A percentile compares a stretch with the other conserved stretches of the same genome.
Conservation (phyloP, 2,329 filamentous ascomycete species). For the Aspergillus arachidicola region DNA sequence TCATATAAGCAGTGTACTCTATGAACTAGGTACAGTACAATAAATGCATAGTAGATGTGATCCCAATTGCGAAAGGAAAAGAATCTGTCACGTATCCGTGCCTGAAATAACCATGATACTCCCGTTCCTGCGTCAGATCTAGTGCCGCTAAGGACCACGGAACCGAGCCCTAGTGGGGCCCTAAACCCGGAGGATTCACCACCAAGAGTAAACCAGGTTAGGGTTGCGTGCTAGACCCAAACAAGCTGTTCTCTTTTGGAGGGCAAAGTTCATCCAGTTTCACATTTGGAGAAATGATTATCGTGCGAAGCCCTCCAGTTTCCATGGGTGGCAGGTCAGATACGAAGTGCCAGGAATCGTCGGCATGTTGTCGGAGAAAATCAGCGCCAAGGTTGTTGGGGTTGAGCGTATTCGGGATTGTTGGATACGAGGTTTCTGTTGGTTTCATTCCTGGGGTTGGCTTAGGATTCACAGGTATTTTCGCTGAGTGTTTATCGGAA, state of each 20-base stretch:
- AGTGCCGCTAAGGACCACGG: not conserved
- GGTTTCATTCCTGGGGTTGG: not conserved
- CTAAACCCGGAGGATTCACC: not conserved
- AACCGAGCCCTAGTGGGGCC: not conserved
- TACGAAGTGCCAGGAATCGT: not conserved
- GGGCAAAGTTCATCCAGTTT: not conserved
- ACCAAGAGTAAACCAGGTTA: no score
- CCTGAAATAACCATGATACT: not conserved
- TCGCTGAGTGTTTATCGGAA: not conserved
- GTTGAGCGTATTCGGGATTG: not conserved
- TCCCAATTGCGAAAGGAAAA: no score
- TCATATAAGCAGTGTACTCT: no score
- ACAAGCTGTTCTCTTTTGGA: not conserved
- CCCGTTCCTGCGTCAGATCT: not conserved
- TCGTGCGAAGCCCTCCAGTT: not conserved
- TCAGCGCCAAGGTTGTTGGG: not conserved
- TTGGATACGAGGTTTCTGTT: not conserved
- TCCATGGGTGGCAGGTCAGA: not conserved
- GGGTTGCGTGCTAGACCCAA: not conserved
- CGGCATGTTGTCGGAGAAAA: not conserved
- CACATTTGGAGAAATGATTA: not conserved
- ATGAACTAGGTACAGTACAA: not conserved
- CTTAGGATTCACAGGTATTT: not conserved
- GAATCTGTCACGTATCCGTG: not conserved
- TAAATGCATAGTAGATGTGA: rapidly evolving